phyloP scores from a whole-genome alignment of 176 grass and related monocot species.

The Secale cereale region DNA sequence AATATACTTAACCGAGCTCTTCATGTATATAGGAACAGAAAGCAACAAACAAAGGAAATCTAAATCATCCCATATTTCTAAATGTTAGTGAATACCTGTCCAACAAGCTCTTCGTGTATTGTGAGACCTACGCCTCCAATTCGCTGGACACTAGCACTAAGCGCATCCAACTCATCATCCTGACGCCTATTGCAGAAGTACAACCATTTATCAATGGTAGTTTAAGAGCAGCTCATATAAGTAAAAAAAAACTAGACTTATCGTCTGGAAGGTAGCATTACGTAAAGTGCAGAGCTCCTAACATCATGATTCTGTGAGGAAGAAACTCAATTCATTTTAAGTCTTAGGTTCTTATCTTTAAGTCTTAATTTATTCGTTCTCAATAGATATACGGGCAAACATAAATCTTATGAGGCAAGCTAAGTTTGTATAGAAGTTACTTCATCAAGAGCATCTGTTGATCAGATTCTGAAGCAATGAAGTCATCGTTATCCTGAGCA shows the following conservation, averaged over 20 bases:
- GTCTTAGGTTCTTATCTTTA: neutral
- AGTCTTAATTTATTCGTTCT: neutral
- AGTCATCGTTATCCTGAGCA: conserved; percentile 59
- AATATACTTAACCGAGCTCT: neutral
- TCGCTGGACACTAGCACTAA: conserved; percentile 80
- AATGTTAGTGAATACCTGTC: conserved; percentile 54
- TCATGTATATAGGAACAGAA: neutral
- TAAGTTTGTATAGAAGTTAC: conserved; percentile 32
- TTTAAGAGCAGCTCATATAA: neutral
- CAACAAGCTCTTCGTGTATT: conserved; percentile 80
- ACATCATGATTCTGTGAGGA: neutral
- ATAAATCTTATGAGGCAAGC: neutral
- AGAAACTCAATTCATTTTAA: neutral
- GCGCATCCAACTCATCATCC: conserved; percentile 87
- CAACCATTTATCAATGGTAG: neutral
- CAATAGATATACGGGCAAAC: neutral
- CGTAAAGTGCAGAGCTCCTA: neutral
- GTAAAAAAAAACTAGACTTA: neutral
- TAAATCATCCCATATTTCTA: neutral
- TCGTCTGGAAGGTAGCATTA: neutral
- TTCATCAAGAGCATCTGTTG: conserved; percentile 90
- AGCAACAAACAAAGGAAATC: neutral
- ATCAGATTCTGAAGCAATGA: conserved; percentile 98
- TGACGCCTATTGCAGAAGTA: conserved; percentile 49
- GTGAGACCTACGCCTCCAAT: conserved; percentile 96